Percentiles rank a stretch among this genome's conserved stretches.
These are phyloP conservation scores for Miscanthus lutarioriparius DNA, from an alignment of 176 grass and related monocot species.

Conservation along the genomic window DNA sequence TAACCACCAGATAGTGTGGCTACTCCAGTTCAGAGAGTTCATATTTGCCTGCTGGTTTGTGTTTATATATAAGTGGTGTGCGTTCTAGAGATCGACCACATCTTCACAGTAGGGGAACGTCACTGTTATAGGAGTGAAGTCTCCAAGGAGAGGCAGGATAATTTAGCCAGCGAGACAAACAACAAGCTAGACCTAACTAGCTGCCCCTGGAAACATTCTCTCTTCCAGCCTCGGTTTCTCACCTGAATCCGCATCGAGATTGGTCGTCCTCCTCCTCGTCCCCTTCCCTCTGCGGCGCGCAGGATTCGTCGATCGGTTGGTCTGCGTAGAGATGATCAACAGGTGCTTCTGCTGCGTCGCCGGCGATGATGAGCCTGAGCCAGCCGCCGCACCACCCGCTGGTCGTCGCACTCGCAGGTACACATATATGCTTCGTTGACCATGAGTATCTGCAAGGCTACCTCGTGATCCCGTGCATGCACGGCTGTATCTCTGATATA, in stretches of 20 bases:
- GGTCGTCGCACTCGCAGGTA: conserved; percentile 31
- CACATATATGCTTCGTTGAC: neutral
- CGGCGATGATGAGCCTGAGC: conserved; percentile 32
- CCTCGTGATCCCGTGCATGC: neutral
- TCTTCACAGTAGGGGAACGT: neutral
- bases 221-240: conserved; percentile 41
- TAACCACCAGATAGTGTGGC: neutral
- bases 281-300: neutral
- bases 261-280: neutral
- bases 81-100: conserved; percentile 24
- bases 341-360: conserved; percentile 56
- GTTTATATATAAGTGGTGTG: conserved; percentile 8
- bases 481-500: neutral
- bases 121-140: conserved; percentile 36
- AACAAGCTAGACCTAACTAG: neutral
- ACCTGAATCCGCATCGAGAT: conserved; percentile 21
- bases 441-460: neutral
- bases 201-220: conserved; percentile 26
- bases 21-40: neutral
- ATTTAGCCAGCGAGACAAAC: conserved; percentile 38
- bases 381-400: neutral
- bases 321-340: conserved; percentile 38
- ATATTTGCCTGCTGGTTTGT: neutral
- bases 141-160: conserved; percentile 48
- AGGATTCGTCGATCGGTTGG: neutral